These are phyloP conservation scores for Penicillium sp. DNA, from an alignment of 2,329 filamentous ascomycete species.

Conservation along the genomic window DNA sequence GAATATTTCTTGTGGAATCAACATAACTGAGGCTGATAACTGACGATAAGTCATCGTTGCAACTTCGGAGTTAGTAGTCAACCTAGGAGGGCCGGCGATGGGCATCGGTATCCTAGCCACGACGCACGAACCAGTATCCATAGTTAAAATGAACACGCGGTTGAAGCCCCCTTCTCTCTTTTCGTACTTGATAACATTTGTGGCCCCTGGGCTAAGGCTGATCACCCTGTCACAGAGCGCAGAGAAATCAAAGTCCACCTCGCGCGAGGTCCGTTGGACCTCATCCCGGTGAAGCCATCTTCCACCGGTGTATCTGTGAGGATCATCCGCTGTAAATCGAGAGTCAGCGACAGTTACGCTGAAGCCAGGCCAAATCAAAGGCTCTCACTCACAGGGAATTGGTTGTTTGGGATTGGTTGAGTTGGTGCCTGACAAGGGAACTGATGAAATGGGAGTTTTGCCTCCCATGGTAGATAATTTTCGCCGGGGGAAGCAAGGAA, in stretches of 20 bases:
- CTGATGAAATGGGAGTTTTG: too few relatives aligned
- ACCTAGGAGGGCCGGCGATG: conserved; percentile 38
- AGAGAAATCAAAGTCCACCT: conserved; percentile 43
- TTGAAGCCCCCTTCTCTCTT: conserved; percentile 50
- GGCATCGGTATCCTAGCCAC: conserved; percentile 44
- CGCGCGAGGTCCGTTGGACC: conserved; percentile 38
- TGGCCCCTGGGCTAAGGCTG: conserved; percentile 36
- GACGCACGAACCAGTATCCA: conserved; percentile 39
- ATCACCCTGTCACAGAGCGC: conserved; percentile 40
- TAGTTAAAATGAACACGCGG: conserved; percentile 44
- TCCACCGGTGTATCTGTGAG: conserved; percentile 36
- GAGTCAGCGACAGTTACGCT: not conserved
- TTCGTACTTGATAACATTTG: conserved; percentile 33
- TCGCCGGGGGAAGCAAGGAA: too few relatives aligned
- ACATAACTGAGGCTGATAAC: conserved; percentile 4
- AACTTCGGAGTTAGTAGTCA: conserved; percentile 48
- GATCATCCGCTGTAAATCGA: conserved; percentile 19
- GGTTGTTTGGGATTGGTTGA: too few relatives aligned
- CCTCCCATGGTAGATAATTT: too few relatives aligned
- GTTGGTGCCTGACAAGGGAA: too few relatives aligned
- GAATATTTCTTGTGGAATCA: not conserved
- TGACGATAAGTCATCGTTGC: conserved; percentile 47
- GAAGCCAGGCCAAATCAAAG: too few relatives aligned
- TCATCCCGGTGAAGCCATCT: conserved; percentile 43
- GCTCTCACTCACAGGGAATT: too few relatives aligned